phyloP scores from a whole-genome alignment of 768 basidiomycete species.

The Botryobasidium botryosum region DNA sequence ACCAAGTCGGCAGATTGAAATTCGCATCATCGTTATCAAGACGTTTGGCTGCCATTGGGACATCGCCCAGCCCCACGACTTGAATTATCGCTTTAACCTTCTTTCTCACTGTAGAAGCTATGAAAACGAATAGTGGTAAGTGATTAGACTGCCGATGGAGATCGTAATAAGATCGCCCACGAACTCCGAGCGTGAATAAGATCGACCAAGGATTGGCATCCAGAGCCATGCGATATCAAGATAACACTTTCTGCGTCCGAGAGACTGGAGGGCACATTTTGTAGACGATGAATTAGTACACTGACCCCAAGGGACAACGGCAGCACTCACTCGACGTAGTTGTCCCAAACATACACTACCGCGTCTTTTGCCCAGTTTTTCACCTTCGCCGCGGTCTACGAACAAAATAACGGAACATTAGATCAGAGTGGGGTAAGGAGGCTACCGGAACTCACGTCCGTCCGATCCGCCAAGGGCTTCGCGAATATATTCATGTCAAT shows the following conservation, averaged over 20 bases:
- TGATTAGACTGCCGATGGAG: not conserved
- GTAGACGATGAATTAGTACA: not conserved
- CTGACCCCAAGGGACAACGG: not conserved
- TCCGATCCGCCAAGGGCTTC: too few species aligned
- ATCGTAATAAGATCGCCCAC: slow-evolving; percentile 14
- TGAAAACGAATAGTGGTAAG: not conserved
- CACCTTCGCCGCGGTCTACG: slow-evolving; percentile 8
- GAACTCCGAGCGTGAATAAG: slow-evolving; percentile 56
- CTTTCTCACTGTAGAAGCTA: slow-evolving; percentile 33
- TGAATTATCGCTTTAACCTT: slow-evolving; percentile 59
- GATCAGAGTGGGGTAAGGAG: slow-evolving; percentile 11
- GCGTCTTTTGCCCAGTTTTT: slow-evolving; percentile 28
- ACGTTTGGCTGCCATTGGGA: not conserved
- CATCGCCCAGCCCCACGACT: slow-evolving; percentile 41
- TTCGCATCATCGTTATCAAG: not conserved
- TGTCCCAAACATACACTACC: slow-evolving; percentile 85
- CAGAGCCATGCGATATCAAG: slow-evolving; percentile 76
- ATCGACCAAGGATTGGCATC: slow-evolving; percentile 58
- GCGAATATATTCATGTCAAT: slow-evolving; percentile 78
- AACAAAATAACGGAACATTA: slow-evolving; percentile 19
- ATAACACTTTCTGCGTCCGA: slow-evolving; percentile 56
- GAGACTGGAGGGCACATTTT: slow-evolving; percentile 30
- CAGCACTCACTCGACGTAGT: slow-evolving; percentile 65
- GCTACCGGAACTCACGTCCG: too few species aligned
- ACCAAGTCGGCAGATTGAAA: too few species aligned